Base-by-base conservation (phyloP, 768 basidiomycete genomes). In the Pisolithus microcarpus region DNA sequence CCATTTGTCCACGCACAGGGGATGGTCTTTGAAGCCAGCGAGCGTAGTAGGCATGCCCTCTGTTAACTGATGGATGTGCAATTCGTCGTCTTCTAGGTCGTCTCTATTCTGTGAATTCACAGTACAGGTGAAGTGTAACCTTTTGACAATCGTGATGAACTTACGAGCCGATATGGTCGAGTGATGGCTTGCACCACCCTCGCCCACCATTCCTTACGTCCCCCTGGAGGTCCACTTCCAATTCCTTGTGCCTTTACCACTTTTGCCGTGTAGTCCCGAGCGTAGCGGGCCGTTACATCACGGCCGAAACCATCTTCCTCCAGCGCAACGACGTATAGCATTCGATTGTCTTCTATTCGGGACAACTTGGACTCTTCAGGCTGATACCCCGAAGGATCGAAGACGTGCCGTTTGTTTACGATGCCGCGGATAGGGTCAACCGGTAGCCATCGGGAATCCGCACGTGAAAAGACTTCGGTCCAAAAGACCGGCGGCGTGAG, bases 391-490 rank as follows among this genome's bases (percentile, higher is more conserved):
- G 77, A 71, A 0, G 92, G 90, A 64, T 93, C 90, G 61, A 91
- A 94, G 24, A 78, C 72, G 51, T 84, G 82, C 52, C 84, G 80
- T 58, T 88, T 87, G 62, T 93, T 88, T 53, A 93, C 84, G 49
- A 84, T 75, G 23, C 74, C 79, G 15, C 90, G 83, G 31, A 91
- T 77, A 7, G 92, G 91, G 68, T 99, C 96, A 37, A 98, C 85
- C 0, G 93, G 85, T 13, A 98, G 70, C 96, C 96, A 99, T 34
- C 85, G 81, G 13, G 77, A 81, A 70, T 96, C 92, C 7, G 93
- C 82, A 19, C 90, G 83, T 7, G 91, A 94, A 70, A 93, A 99
- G 0, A 96, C 90, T 67, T 99, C 96, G 0, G 88, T 90, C 96
- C 96, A 99, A 66, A 93, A 91, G 4, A 93, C 85, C 1, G 95